Percentiles rank a stretch among this genome's conserved stretches.
phyloP scores from a whole-genome alignment of 257 asterid species.

The Prunella vulgaris region DNA sequence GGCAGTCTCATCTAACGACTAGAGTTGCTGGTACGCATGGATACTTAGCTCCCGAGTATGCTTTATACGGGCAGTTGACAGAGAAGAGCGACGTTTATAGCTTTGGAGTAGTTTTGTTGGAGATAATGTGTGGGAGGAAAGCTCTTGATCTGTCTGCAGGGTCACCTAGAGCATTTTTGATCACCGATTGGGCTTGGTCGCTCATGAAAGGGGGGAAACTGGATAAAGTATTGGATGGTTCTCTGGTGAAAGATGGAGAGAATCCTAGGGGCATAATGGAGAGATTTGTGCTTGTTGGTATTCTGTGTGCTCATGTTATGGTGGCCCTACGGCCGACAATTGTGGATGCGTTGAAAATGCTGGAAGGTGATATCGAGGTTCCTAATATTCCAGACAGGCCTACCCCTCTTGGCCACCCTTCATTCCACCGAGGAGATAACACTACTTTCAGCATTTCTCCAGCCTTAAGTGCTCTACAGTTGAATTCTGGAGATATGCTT shows the following conservation, averaged over 20 bases:
- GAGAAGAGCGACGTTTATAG: conserved; percentile 93
- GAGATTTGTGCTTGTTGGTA: conserved; percentile 74
- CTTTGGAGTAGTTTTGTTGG: conserved; percentile 82
- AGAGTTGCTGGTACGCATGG: conserved; percentile 96
- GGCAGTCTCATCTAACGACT: conserved; percentile 84
- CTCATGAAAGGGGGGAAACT: conserved; percentile 57
- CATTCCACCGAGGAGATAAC: conserved; percentile 33
- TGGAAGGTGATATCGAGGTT: conserved; percentile 88
- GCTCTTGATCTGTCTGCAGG: conserved; percentile 69
- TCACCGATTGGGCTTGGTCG: conserved; percentile 96
- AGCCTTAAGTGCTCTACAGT: conserved; percentile 42
- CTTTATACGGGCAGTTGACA: conserved; percentile 82
- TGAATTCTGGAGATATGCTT: conserved; percentile 59
- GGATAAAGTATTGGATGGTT: conserved; percentile 50
- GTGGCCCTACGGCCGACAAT: conserved; percentile 90
- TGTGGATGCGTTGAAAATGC: conserved; percentile 72
- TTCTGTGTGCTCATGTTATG: conserved; percentile 89
- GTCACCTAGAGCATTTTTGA: conserved; percentile 45
- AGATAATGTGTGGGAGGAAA: conserved; percentile 90
- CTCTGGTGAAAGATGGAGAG: conserved; percentile 40
- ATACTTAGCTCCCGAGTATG: conserved; percentile 87
- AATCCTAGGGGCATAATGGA: conserved; percentile 69
- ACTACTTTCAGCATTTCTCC: conserved; percentile 53
- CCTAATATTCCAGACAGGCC: conserved; percentile 80
- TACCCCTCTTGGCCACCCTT: conserved; percentile 62